Evolutionary conservation across 2,329 filamentous ascomycete genomes (phyloP), one percentile per base, ranked within the genome.

Genomic region (Fusarium agapanthi): DNA sequence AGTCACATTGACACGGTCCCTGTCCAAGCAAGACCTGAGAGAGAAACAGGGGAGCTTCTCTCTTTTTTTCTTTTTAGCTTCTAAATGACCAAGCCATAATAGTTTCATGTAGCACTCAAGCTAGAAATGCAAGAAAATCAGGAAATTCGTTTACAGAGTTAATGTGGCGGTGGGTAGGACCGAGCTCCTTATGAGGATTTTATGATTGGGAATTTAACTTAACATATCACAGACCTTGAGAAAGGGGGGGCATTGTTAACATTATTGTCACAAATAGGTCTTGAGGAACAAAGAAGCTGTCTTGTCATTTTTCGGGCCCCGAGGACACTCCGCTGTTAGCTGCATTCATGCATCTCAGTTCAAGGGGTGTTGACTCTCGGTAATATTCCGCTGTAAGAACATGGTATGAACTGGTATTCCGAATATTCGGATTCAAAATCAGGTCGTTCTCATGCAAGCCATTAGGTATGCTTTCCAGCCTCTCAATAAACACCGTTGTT

Each of bases 1-100:
- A 74, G 71, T 73, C 64, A 74, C 71, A 43, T 54, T 51, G 67
- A 74, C 62, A 50, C 43, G 44, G 70, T 66, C 62, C 62, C 51
- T 61, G 45, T 61, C 58, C 45, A 22, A 54, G 44, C 40, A 54
- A 58, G 43, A 30, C 28, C 41, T 51, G 55, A 47, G 45, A 66
- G 55, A 47, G 50, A 62, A 40, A 43, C 50, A 63, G 55, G 65
- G 65, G 55, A 56, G 41, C 38, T 26, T 30, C 37, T 28, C 12
- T 26, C 8, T 14, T 14, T 28, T 28, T 8, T 26, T 30, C n/a
- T 30, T 56, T 59, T 50, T 64, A 56, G 57, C 47, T 43, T 34
- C 30, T 53, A 45, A 55, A 32, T 34, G 22, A 20, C 26, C 53
- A 67, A 67, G 64, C 51, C 53, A 60, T 58, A 44, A 60, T 58